These are phyloP conservation scores for Furcasterigmium furcatum DNA, from an alignment of 2,329 filamentous ascomycete genomes.

Conservation along the genomic window DNA sequence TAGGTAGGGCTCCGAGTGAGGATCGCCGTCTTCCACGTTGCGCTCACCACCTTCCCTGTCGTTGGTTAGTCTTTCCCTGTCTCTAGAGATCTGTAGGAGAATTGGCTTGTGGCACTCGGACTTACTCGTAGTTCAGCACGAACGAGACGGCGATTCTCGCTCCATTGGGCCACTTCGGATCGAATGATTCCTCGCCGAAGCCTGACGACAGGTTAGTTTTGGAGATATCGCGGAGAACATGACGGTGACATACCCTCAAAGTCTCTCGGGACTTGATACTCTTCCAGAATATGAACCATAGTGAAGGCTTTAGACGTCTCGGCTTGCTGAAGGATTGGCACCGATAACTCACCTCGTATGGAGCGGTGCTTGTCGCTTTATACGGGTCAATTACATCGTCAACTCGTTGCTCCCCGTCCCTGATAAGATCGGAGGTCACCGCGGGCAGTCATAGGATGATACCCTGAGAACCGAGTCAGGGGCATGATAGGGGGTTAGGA, in stretches of 20 bases:
- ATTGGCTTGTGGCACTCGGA: too few relatives aligned
- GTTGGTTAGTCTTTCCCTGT: too few relatives aligned
- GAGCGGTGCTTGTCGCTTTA: too few relatives aligned
- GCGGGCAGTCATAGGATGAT: too few relatives aligned
- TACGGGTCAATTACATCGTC: too few relatives aligned
- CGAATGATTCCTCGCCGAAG: slow-evolving; percentile 16
- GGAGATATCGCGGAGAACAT: background rate
- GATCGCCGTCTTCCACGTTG: slow-evolving; percentile 18
- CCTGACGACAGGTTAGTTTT: slow-evolving; percentile 4
- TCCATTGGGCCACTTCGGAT: slow-evolving; percentile 17
- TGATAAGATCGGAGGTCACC: too few relatives aligned
- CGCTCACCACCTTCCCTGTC: slow-evolving; percentile 21
- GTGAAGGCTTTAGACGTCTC: background rate
- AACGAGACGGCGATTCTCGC: slow-evolving; percentile 17
- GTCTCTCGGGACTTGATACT: slow-evolving; percentile 11
- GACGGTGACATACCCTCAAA: slow-evolving; percentile 21
- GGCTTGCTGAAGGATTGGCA: too few relatives aligned
- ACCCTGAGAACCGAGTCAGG: too few relatives aligned
- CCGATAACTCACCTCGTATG: too few relatives aligned
- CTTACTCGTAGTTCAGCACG: slow-evolving; percentile 18
- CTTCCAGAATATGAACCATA: slow-evolving; percentile 6
- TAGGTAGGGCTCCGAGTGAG: slow-evolving; percentile 16
- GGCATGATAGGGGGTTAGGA: too few relatives aligned
- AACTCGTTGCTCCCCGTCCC: too few relatives aligned
- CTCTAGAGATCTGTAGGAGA: too few relatives aligned